Base-by-base conservation (phyloP, 106 monocot genomes). In the Allium sativum region DNA sequence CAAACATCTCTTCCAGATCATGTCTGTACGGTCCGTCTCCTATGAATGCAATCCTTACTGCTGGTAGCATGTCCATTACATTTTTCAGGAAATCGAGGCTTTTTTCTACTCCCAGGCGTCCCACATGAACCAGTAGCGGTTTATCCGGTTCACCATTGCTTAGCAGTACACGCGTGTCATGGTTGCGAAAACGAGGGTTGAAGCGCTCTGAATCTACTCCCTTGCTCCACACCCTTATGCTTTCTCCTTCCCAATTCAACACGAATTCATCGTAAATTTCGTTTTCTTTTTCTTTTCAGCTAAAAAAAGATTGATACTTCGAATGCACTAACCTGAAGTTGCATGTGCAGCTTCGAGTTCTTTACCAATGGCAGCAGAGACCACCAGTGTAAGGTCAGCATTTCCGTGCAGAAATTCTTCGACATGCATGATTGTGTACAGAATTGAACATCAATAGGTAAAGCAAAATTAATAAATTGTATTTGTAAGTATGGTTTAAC, bases 81-180 rank as follows among this genome's bases (percentile, higher is more conserved):
- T 89, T 93, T 68, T 98, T 91, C 13, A 98, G 87, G 51, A 98
- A 98, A 79, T 85, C 96, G 60, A 96, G 74, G 65, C 81, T 96
- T 70, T 96, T 96, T 59, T 96, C 95, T 45, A 77, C 87, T 46
- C 95, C 96, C 45, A 98, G 61, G 45, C 96, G 84, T 42, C 96
- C 96, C 55, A 98, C 91, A 76, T 98, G 96, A 70, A 98, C 76
- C 62, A 98, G 54, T 56, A 98, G 61, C 42, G 91, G 88, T 48
- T 81, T 98, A 59, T 92, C 91, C 40, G 91, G 79, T 79, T 98
- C 91, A 41, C 96, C 91, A 42, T 65, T 72, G 65, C 96, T 98
- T 68, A 98, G 73, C 59, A 71, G 79, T 21, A 77, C 16, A 22
- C 96, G 83, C 96, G 88, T 98, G 45, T 92, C 90, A 55, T 82